Percentiles rank a stretch among this genome's conserved stretches.
These are phyloP conservation scores for Penicillium sp. DNA, from an alignment of 2,329 filamentous ascomycete genomes.

Conservation along the genomic window DNA sequence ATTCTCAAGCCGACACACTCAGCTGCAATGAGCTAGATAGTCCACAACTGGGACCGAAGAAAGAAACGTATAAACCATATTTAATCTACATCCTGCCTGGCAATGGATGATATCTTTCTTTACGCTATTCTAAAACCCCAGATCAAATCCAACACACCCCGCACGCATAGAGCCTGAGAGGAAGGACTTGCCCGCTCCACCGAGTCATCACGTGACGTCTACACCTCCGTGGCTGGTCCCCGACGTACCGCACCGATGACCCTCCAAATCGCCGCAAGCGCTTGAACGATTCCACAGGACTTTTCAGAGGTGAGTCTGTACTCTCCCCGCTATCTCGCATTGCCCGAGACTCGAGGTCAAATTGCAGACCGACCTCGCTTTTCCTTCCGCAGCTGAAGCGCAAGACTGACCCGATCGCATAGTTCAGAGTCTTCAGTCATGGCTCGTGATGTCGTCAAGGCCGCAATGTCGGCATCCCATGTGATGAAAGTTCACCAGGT, in stretches of 20 bases:
- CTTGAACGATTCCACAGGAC: conserved; percentile 9
- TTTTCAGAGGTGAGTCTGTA: conserved; percentile 10
- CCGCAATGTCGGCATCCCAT: conserved; percentile 35
- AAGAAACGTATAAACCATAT: too few species aligned
- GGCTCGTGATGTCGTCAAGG: conserved; percentile 34
- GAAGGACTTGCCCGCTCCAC: background rate
- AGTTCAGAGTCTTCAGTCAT: conserved; percentile 28
- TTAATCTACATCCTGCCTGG: too few species aligned
- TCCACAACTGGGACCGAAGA: too few species aligned
- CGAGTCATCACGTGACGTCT: background rate
- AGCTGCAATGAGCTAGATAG: too few species aligned
- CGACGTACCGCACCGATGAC: conserved; percentile 11
- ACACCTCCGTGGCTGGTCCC: conserved; percentile 13
- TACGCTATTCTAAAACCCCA: too few species aligned
- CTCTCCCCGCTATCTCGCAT: too few species aligned
- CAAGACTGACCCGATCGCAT: conserved; percentile 7
- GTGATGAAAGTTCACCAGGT: conserved; percentile 36
- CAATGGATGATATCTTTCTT: too few species aligned
- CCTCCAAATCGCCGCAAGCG: conserved; percentile 6
- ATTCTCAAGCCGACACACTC: too few species aligned
- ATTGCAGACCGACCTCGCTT: too few species aligned
- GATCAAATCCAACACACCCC: too few species aligned
- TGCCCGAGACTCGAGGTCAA: too few species aligned
- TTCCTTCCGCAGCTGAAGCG: background rate
- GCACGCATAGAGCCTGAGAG: too few species aligned